A percentile compares a stretch with the other conserved stretches of the same genome.
phyloP scores from a whole-genome alignment of 169 alveolate genomes.

The Plasmodium inui region DNA sequence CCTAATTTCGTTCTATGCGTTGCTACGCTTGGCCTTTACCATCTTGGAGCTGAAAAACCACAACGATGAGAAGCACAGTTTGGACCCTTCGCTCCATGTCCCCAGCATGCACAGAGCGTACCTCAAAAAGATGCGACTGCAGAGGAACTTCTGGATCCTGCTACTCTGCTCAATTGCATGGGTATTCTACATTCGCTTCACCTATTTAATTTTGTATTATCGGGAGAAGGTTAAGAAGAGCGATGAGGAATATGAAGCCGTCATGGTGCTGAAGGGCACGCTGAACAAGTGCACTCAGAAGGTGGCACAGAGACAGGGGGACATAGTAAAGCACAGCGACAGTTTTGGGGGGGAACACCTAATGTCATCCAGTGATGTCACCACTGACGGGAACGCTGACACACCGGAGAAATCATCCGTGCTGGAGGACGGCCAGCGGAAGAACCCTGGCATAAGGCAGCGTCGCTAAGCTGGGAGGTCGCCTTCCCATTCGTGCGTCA shows the following conservation, averaged over 20 bases:
- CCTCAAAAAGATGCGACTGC: constrained; percentile 59
- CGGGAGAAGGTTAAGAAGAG: constrained; percentile 53
- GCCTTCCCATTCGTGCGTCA: background rate
- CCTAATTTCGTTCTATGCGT: constrained; percentile 46
- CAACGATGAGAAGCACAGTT: background rate
- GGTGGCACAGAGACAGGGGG: background rate
- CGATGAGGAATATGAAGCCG: constrained; percentile 50
- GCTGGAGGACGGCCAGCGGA: constrained; percentile 2
- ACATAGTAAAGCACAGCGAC: background rate
- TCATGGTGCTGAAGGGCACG: constrained; percentile 19
- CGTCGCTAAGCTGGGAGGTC: background rate
- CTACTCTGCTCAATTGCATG: constrained; percentile 52
- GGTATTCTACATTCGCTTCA: constrained; percentile 62
- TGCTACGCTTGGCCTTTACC: constrained; percentile 24
- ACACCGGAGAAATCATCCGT: background rate
- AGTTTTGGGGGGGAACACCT: background rate
- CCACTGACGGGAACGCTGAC: constrained; percentile 20
- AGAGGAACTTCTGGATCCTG: constrained; percentile 67
- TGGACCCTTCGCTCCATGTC: background rate
- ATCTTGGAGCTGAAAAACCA: constrained; percentile 15
- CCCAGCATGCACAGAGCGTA: constrained; percentile 21
- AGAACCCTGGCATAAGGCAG: constrained; percentile 11
- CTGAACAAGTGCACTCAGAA: background rate
- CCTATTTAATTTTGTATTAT: constrained; percentile 34
- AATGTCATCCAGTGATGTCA: background rate